Evolutionary conservation across 1,284 basidiomycete species (phyloP), one percentile per base, ranked within the genome.

Genomic region (Mycosarcoma mackinlayi): DNA sequence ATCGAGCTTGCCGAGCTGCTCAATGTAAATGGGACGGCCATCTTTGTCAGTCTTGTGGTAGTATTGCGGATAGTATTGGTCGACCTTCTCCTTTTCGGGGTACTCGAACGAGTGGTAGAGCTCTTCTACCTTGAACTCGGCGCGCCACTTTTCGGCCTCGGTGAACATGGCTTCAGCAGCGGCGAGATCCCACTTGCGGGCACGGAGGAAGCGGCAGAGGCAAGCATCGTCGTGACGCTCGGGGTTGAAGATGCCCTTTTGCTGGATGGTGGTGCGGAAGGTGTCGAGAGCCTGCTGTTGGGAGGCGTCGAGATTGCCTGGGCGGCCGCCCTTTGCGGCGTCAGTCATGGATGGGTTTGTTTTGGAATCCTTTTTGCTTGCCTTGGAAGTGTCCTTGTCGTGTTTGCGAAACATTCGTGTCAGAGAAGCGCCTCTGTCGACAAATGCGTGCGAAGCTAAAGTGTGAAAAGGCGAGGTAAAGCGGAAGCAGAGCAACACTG

Each of bases 21-120:
- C 94, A 78, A 98, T 89, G 87, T 98, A 98, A 74, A 98, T 84
- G 2, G 96, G 96, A 60, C 94, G 90, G 19, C 96, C 95, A 67
- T 97, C 94, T 91, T 91, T 93, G 87, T 98, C 95, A 72, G 87
- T 91, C 86, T 94, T 95, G 86, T 97, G 95, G 84, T 98, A 85
- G 85, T 88, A 98, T 81, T 96, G 92, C 1, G 95, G 94, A 83
- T 97, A 98, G 81, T 92, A 92, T 84, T 93, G 90, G 86, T 93
- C 89, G 13, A 98, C 93, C 75, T 89, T 86, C 40, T 84, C 85
- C 82, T 90, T 90, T 84, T 98, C 95, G 64, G 88, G 88, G 84
- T 94, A 98, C 68, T 92, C 88, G 83, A 97, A 98, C 79, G 89
- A 90, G 74, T 89, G 86, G 75, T 90, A 87, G 67, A 98, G 87